Conservation (phyloP, 495 filamentous ascomycete species). For the Pseudotulostoma volvatum region DNA sequence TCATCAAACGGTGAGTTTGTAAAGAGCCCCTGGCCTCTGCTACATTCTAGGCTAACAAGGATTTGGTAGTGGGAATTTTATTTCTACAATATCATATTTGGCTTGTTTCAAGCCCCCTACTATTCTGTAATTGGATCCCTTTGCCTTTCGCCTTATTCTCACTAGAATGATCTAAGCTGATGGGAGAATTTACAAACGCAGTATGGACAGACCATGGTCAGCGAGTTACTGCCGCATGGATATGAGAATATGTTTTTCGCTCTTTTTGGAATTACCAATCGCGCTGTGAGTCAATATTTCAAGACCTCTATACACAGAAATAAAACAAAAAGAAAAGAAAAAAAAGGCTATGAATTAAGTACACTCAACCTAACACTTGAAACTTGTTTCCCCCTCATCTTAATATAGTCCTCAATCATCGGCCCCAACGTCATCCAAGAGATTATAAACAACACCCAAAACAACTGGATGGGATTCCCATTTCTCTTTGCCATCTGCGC, state of each 20-base stretch:
- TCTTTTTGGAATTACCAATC: slow-evolving; percentile 29
- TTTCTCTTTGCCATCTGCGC: slow-evolving; percentile 31
- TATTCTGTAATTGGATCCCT: slow-evolving; percentile 21
- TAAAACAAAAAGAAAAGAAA: too few species aligned
- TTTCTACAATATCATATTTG: slow-evolving; percentile 35
- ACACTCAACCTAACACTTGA: too few species aligned
- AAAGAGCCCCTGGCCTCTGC: too few species aligned
- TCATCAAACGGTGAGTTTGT: slow-evolving; percentile 21
- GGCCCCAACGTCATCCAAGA: slow-evolving; percentile 34
- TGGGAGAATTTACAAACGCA: slow-evolving; percentile 3
- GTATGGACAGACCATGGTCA: slow-evolving; percentile 39
- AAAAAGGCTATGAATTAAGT: too few species aligned
- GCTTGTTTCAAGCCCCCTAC: slow-evolving; percentile 34
- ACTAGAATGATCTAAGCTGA: too few species aligned
- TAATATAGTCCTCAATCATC: slow-evolving; percentile 30
- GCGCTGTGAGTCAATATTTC: background rate
- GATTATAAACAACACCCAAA: slow-evolving; percentile 31
- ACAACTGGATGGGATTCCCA: slow-evolving; percentile 36
- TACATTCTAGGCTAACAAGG: background rate
- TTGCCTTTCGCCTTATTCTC: too few species aligned
- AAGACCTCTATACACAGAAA: too few species aligned
- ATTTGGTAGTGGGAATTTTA: slow-evolving; percentile 29
- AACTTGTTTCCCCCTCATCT: background rate
- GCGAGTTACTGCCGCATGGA: slow-evolving; percentile 32
- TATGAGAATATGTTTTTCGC: slow-evolving; percentile 40